Percentiles rank a stretch among this genome's conserved stretches.
Conservation (phyloP, 148 eudicot species). For the Chenopodium quinoa region DNA sequence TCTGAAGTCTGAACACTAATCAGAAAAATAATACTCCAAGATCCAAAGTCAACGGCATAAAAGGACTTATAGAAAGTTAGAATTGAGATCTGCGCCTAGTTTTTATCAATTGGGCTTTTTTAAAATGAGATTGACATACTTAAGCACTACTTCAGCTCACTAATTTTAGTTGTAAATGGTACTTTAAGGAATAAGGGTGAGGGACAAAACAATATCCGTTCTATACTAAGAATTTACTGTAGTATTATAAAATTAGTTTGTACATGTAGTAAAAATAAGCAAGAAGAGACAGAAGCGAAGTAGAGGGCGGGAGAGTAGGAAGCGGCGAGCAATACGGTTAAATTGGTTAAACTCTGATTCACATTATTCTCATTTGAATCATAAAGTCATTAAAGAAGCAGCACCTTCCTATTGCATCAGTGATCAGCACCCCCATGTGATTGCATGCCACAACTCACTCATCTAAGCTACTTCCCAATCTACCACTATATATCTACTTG, state of each 20-base stretch:
- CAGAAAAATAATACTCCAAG: background rate
- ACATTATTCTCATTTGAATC: background rate
- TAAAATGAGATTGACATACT: background rate
- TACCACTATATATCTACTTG: background rate
- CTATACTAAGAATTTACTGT: no score
- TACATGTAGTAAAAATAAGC: background rate
- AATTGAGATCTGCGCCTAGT: conserved; percentile 7
- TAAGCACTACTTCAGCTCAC: conserved; percentile 20
- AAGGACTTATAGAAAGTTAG: background rate
- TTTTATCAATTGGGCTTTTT: background rate
- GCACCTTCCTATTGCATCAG: background rate
- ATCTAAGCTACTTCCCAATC: background rate
- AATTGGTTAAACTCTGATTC: background rate
- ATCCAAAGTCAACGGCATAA: conserved; percentile 19
- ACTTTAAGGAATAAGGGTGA: no score
- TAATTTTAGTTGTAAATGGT: background rate
- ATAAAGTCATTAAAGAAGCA: background rate
- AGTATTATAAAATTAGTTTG: no score
- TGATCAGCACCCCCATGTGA: conserved; percentile 4
- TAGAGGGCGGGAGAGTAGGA: conserved; percentile 17
- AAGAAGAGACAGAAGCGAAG: background rate
- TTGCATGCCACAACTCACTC: background rate
- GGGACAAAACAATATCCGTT: background rate
- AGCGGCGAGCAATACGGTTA: conserved; percentile 20
- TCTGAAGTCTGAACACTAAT: background rate